Base-by-base conservation (phyloP, 495 filamentous ascomycete genomes). In the Usnea hakonensis region DNA sequence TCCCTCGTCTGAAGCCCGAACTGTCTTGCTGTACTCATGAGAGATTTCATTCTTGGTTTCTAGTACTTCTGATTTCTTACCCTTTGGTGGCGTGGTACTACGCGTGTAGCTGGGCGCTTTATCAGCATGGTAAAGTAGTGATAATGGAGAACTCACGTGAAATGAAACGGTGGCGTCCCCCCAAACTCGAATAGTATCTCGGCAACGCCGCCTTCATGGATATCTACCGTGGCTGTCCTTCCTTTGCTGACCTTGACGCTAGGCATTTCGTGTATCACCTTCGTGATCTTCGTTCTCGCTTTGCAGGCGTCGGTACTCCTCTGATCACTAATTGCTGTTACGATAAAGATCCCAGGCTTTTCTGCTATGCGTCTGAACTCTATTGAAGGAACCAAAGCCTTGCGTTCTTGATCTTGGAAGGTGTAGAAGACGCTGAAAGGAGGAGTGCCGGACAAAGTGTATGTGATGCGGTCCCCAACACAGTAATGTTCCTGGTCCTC, bases 111-210 rank as follows among this genome's bases (percentile, higher is more conserved):
- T 85, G 64, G 43, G 26, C 37, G 40, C 26, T 50, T n/a, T 26
- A 50, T 44, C n/a, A 52, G 35, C 38, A 60, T 61, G 57, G 28
- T 44, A 43, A 37, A 26, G 56, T 17, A 41, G 36, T 36, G 21
- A 40, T 41, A 33, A 36, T 5, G 32, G 28, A 21, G 6, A 17
- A 79, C 82, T 73, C 74, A 86, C 74, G 91, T 95, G 72, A 97
- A 97, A 74, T 97, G 91, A 70, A 98, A 98, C 14, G 94, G 94
- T 63, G 94, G 94, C 14, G 90, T 93, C 50, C 94, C 94, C 76
- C 87, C 90, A 72, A 98, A 97, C 67, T 93, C 87, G 65, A 97
- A 97, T 46, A 89, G 76, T 61, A 98, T 90, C 71, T 96, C 89
- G 19, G 92, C 90, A 73, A 91, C 87, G 65, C 90, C 88, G 69